These are phyloP conservation scores for Phaffomyces antillensis DNA, from an alignment of 805 yeast genomes.

Conservation along the genomic window DNA sequence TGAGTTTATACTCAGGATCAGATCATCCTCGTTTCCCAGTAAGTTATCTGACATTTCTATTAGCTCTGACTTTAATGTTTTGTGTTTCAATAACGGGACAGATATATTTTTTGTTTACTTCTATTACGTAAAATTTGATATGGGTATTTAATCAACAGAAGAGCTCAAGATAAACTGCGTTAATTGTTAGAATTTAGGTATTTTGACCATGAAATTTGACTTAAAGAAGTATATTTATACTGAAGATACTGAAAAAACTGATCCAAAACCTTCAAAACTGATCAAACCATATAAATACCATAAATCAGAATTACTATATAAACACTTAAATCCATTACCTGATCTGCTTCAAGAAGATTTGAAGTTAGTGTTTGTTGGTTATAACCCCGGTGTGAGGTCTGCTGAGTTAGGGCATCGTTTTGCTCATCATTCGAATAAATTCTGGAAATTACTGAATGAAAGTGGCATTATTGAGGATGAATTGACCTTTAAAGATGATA, in stretches of 20 bases:
- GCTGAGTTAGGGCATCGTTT: constrained; percentile 58
- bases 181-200: too few species aligned
- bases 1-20: neutral
- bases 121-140: too few species aligned
- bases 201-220: neutral
- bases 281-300: neutral
- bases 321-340: constrained; percentile 15
- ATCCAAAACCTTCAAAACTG: neutral
- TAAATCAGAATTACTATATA: neutral
- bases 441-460: constrained; percentile 59
- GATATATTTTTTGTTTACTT: too few species aligned
- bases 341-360: constrained; percentile 20
- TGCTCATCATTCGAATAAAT: constrained; percentile 62
- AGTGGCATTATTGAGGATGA: constrained; percentile 33
- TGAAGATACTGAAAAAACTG: neutral
- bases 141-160: too few species aligned
- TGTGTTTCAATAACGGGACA: neutral
- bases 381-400: constrained; percentile 64
- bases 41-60: too few species aligned
- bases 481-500: constrained; percentile 30
- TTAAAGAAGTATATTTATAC: neutral
- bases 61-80: too few species aligned
- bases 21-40: neutral
- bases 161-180: too few species aligned
- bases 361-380: constrained; percentile 55